Conservation (phyloP, 1,139 yeast genomes). For the Sugiyamaella sp. region DNA sequence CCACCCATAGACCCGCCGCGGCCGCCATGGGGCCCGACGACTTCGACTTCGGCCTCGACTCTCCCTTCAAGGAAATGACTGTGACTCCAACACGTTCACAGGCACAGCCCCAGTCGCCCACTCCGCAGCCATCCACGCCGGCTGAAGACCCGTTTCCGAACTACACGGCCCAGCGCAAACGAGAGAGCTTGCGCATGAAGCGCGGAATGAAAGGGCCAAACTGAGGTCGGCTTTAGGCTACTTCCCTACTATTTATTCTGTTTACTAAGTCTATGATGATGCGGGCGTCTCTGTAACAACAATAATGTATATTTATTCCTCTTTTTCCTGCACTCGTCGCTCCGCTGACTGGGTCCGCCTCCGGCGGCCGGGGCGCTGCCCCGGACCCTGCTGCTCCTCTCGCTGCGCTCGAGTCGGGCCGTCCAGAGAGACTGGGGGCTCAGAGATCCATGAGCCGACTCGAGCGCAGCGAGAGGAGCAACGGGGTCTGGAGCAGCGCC, state of each 20-base stretch:
- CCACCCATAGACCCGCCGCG: not conserved
- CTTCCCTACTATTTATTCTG: slow-evolving; percentile 1
- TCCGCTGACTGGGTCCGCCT: not conserved
- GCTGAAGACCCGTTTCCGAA: slow-evolving; percentile 35
- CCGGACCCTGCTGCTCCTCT: slow-evolving; percentile 6
- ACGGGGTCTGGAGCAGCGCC: not conserved
- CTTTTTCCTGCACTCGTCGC: not conserved
- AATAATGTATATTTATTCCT: slow-evolving; percentile 11
- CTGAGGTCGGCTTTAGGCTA: not conserved
- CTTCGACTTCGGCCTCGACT: slow-evolving; percentile 19
- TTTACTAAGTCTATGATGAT: slow-evolving; percentile 7
- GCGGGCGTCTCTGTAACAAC: slow-evolving; percentile 11
- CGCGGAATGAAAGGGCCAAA: slow-evolving; percentile 34
- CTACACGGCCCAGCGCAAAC: slow-evolving; percentile 41
- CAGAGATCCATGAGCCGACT: not conserved
- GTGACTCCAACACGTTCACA: slow-evolving; percentile 6
- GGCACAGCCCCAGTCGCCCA: slow-evolving; percentile 17
- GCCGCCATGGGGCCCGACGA: slow-evolving; percentile 10
- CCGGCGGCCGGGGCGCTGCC: slow-evolving; percentile 15
- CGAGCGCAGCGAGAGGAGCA: not conserved
- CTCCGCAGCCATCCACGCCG: slow-evolving; percentile 18
- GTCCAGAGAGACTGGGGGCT: not conserved
- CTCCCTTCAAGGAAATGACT: slow-evolving; percentile 20
- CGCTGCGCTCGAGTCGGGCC: not conserved
- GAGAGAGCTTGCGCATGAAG: slow-evolving; percentile 42